Evolutionary conservation across 768 basidiomycete genomes (phyloP).

Genomic region (Kwoniella europaea): DNA sequence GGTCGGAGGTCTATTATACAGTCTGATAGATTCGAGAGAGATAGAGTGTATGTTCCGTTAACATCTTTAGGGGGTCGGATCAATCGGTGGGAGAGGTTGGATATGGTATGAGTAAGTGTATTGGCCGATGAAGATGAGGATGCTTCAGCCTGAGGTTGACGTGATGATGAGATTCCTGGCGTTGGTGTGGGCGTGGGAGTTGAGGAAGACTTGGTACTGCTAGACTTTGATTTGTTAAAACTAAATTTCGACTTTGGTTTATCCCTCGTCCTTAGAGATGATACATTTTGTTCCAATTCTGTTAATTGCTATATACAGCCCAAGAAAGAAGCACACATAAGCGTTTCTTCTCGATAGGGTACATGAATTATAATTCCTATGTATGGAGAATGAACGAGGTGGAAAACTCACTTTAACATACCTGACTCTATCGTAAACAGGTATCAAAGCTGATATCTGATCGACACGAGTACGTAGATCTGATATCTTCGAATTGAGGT

Average conservation of each 20-base stretch:
- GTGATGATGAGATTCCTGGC: neutral
- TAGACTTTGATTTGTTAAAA: conserved; percentile 62
- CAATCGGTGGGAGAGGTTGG: conserved; percentile 6
- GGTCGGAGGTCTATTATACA: conserved; percentile 72
- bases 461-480: conserved; percentile 22
- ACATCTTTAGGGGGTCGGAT: conserved; percentile 1
- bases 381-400: conserved; percentile 3
- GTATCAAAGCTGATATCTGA: conserved; percentile 18
- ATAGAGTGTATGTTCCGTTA: conserved; percentile 57
- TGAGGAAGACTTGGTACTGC: conserved; percentile 32
- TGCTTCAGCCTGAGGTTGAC: neutral
- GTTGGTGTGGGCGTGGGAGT: conserved; percentile 28
- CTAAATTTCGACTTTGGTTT: conserved; percentile 69
- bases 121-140: neutral
- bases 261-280: conserved; percentile 63
- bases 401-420: conserved; percentile 33
- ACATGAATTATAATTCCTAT: too few relatives aligned
- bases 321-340: neutral
- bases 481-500: conserved; percentile 16
- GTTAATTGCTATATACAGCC: conserved; percentile 67
- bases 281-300: conserved; percentile 65
- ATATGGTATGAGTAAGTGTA: conserved; percentile 16
- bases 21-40: conserved; percentile 68
- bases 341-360: neutral
- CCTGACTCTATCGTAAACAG: conserved; percentile 38